These are phyloP conservation scores for Eudorina sp. DNA, from an alignment of 139 green algal species.

Conservation along the genomic window DNA sequence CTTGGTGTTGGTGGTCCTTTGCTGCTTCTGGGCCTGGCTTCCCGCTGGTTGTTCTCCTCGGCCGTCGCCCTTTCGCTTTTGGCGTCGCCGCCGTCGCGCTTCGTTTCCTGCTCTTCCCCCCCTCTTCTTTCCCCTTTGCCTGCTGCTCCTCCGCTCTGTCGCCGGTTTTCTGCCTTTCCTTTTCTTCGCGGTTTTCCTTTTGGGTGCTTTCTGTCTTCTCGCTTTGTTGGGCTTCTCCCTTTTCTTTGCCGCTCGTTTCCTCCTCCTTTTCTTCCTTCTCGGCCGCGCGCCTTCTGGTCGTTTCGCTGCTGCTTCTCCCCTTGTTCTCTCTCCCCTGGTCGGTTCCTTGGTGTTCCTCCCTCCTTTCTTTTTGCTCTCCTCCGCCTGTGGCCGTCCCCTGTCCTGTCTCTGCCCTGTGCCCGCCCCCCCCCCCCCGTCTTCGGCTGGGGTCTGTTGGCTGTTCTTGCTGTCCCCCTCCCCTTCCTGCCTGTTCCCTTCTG, in stretches of 20 bases:
- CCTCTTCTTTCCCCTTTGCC: conserved; percentile 81
- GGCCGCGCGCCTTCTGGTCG: conserved; percentile 64
- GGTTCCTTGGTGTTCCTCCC: conserved; percentile 72
- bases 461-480: conserved; percentile 81
- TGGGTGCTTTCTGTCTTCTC: conserved; percentile 74
- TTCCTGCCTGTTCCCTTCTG: conserved; percentile 79
- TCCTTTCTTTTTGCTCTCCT: conserved; percentile 72
- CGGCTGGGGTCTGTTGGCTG: conserved; percentile 73
- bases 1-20: conserved; percentile 21
- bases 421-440: conserved; percentile 66
- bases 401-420: conserved; percentile 62
- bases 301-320: conserved; percentile 79
- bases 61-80: conserved; percentile 18
- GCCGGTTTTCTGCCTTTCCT: conserved; percentile 75
- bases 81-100: conserved; percentile 75
- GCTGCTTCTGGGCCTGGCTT: conserved; percentile 25
- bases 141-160: conserved; percentile 73
- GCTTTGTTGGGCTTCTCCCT: conserved; percentile 82
- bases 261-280: conserved; percentile 81
- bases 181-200: conserved; percentile 74
- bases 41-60: neutral
- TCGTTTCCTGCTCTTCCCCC: conserved; percentile 80
- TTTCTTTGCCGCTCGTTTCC: conserved; percentile 82
- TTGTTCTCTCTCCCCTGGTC: conserved; percentile 75
- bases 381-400: conserved; percentile 73